Conservation (phyloP, 2,329 filamentous ascomycete species). For the Akanthomyces muscarius region DNA sequence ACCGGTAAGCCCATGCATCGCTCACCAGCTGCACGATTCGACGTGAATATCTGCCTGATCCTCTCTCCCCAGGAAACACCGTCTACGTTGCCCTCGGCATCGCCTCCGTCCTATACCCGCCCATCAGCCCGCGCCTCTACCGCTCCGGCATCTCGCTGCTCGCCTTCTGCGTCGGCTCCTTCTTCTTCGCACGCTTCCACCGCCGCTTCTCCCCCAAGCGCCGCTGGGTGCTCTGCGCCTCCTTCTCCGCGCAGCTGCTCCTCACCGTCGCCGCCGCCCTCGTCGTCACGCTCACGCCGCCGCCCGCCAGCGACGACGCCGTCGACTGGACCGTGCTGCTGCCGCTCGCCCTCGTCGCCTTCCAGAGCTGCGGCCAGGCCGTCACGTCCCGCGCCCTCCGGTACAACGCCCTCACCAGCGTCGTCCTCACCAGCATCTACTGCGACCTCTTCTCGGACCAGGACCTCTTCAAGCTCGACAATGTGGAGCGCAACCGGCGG, state of each 20-base stretch:
- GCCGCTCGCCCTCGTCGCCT: constrained; percentile 66
- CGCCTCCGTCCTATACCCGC: constrained; percentile 44
- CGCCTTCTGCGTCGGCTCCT: constrained; percentile 68
- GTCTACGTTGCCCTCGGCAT: constrained; percentile 74
- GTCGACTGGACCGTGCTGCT: constrained; percentile 58
- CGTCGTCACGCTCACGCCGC: constrained; percentile 48
- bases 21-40: no score
- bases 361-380: constrained; percentile 75
- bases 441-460: constrained; percentile 72
- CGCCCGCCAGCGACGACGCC: constrained; percentile 37
- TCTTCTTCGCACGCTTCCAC: constrained; percentile 67
- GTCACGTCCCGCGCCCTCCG: constrained; percentile 68
- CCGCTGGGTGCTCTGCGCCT: constrained; percentile 61
- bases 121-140: constrained; percentile 29
- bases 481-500: constrained; percentile 49
- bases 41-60: background rate
- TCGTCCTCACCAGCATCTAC: constrained; percentile 77
- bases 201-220: constrained; percentile 56
- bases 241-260: constrained; percentile 50
- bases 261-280: constrained; percentile 50
- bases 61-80: constrained; percentile 57
- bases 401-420: constrained; percentile 68
- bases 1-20: constrained; percentile 49
- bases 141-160: constrained; percentile 68
- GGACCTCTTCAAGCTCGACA: constrained; percentile 41